These are phyloP conservation scores for Leccinum laetum DNA, from an alignment of 1,284 basidiomycete species.

Conservation along the genomic window DNA sequence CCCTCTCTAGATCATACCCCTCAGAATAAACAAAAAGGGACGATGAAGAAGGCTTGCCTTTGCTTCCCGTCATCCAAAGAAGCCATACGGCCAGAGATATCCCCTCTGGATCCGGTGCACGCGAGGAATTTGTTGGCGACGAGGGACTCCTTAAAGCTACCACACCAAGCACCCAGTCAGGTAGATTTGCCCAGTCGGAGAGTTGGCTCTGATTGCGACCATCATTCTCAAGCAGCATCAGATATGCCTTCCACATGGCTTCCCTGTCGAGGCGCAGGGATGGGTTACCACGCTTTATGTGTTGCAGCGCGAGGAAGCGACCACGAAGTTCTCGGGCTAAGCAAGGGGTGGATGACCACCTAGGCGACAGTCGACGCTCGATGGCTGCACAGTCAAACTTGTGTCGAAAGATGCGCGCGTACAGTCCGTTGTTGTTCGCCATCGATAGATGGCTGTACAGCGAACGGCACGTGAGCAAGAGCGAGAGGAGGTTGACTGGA, in stretches of 20 bases:
- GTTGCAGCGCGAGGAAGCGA: constrained; percentile 37
- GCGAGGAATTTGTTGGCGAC: neutral
- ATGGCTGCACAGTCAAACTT: constrained; percentile 63
- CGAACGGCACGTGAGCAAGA: constrained; percentile 50
- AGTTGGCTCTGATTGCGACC: constrained; percentile 61
- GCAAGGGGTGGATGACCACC: constrained; percentile 38
- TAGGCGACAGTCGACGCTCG: constrained; percentile 47
- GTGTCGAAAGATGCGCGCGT: constrained; percentile 57
- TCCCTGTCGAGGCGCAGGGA: constrained; percentile 27
- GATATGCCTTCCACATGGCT: constrained; percentile 59
- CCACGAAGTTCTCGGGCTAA: constrained; percentile 41
- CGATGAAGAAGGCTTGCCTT: constrained; percentile 34
- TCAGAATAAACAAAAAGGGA: constrained; percentile 16
- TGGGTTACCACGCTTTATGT: constrained; percentile 33
- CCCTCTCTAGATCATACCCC: constrained; percentile 16
- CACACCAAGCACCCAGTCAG: constrained; percentile 28
- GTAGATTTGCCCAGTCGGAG: constrained; percentile 38
- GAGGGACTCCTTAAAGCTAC: constrained; percentile 19
- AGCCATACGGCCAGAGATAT: constrained; percentile 53
- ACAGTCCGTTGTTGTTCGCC: constrained; percentile 47
- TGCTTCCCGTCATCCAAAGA: constrained; percentile 52
- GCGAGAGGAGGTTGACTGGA: constrained; percentile 40
- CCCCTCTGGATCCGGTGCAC: constrained; percentile 33
- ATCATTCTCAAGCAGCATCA: constrained; percentile 74
- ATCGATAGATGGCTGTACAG: constrained; percentile 41